Evolutionary conservation across 2,329 filamentous ascomycete species (phyloP).

Genomic region (Pseudopyrenochaeta lycopersici): DNA sequence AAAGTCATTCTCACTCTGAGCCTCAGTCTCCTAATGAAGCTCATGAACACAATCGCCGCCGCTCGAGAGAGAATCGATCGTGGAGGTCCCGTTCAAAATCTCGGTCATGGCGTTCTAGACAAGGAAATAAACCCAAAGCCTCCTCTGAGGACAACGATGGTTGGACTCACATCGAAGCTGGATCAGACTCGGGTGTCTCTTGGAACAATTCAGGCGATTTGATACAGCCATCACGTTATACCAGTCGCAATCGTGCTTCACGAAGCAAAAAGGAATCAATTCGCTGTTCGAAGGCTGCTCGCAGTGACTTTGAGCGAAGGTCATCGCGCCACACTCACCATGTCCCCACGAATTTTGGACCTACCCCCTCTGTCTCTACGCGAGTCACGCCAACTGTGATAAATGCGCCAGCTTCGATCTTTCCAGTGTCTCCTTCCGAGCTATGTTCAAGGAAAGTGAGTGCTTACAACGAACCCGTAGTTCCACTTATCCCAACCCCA

Average conservation of each 20-base stretch:
- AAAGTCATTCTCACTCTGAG: background rate
- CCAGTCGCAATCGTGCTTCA: constrained; percentile 3
- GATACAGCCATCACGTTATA: constrained; percentile 15
- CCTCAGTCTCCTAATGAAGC: background rate
- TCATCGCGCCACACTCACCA: background rate
- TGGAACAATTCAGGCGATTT: constrained; percentile 19
- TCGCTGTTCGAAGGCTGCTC: constrained; percentile 3
- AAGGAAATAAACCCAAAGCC: background rate
- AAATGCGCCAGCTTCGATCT: constrained; percentile 8
- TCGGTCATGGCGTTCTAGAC: background rate
- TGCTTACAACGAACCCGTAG: background rate
- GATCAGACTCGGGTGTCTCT: constrained; percentile 13
- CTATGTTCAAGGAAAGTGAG: background rate
- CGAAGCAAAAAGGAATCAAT: constrained; percentile 2
- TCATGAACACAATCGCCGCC: background rate
- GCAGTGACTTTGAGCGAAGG: constrained; percentile 1
- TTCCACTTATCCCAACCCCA: constrained; percentile 3
- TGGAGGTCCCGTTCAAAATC: constrained; percentile 8
- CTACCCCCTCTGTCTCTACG: constrained; percentile 3
- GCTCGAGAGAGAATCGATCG: background rate
- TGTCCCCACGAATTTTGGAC: background rate
- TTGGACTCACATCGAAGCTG: constrained; percentile 8
- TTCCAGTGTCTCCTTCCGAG: background rate
- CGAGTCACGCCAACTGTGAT: constrained; percentile 4
- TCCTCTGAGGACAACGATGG: constrained; percentile 16